A percentile compares a stretch with the other conserved stretches of the same genome.
phyloP scores from a whole-genome alignment of 1,284 basidiomycete species.

The Cutaneotrichosporon cyanovorans region DNA sequence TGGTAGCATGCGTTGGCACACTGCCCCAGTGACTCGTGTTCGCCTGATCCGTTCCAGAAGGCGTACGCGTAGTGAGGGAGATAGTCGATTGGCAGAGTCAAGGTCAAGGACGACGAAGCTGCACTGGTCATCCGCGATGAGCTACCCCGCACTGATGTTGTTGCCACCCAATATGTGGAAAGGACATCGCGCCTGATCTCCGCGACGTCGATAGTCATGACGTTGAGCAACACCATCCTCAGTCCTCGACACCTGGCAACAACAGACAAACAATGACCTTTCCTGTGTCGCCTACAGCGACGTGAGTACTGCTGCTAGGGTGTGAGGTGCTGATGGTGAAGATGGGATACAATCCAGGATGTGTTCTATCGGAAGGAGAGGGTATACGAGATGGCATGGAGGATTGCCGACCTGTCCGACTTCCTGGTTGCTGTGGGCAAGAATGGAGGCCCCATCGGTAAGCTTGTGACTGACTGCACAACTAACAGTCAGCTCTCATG shows the following conservation, averaged over 20 bases:
- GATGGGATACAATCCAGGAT: constrained; percentile 47
- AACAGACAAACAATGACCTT: constrained; percentile 14
- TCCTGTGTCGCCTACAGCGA: constrained; percentile 17
- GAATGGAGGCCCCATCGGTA: constrained; percentile 83
- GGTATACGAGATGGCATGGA: constrained; percentile 75
- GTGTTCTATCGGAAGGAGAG: constrained; percentile 58
- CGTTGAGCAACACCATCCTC: background rate
- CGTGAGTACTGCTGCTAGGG: constrained; percentile 9
- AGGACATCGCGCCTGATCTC: background rate
- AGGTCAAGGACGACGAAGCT: background rate
- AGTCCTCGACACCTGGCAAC: background rate
- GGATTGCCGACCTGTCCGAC: constrained; percentile 69
- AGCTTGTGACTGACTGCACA: background rate
- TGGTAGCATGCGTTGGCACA: no score
- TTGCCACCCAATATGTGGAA: constrained; percentile 3
- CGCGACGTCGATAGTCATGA: background rate
- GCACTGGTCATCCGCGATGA: no score
- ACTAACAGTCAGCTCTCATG: constrained; percentile 61
- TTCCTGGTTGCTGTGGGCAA: constrained; percentile 73
- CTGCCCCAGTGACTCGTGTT: background rate
- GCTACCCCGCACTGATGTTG: background rate
- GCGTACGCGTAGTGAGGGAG: no score
- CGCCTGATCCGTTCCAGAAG: background rate
- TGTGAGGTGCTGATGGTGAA: constrained; percentile 12
- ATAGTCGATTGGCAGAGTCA: no score